Conservation (phyloP, 768 basidiomycete genomes). For the Lactarius vividus region DNA sequence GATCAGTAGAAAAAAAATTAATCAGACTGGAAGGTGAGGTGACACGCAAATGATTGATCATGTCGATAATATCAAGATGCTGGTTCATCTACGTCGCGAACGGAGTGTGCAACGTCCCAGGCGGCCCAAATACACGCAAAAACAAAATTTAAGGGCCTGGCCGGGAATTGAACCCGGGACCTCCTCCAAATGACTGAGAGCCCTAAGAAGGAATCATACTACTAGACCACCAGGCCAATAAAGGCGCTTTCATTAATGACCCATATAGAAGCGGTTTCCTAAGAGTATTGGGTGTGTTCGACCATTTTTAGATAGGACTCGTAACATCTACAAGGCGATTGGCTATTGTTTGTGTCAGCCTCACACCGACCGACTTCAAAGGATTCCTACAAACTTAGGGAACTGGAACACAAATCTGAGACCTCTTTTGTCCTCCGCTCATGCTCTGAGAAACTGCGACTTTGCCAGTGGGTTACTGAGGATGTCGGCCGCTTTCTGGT, state of each 20-base stretch:
- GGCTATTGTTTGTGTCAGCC: slow-evolving; percentile 14
- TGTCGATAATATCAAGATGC: background rate
- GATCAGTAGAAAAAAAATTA: too few relatives aligned
- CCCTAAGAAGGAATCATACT: slow-evolving; percentile 29
- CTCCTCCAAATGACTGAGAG: slow-evolving; percentile 52
- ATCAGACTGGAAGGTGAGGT: too few relatives aligned
- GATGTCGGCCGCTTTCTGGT: slow-evolving; percentile 27
- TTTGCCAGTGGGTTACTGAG: slow-evolving; percentile 2
- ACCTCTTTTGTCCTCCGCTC: slow-evolving; percentile 8
- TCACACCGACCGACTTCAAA: background rate
- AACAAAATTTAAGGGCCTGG: slow-evolving; percentile 48
- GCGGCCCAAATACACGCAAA: background rate
- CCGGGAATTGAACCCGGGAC: slow-evolving; percentile 89
- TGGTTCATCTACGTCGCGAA: too few relatives aligned
- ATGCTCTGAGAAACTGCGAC: slow-evolving; percentile 15
- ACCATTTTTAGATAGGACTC: too few relatives aligned
- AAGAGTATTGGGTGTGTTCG: background rate
- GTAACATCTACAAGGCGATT: background rate
- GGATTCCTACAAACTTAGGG: background rate
- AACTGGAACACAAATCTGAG: background rate
- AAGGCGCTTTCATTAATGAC: background rate
- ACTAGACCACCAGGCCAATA: slow-evolving; percentile 27
- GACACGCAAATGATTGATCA: background rate
- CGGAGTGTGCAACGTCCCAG: background rate
- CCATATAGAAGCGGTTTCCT: background rate